Conservation (phyloP, 2,329 filamentous ascomycete genomes). For the Seiridium unicorne region DNA sequence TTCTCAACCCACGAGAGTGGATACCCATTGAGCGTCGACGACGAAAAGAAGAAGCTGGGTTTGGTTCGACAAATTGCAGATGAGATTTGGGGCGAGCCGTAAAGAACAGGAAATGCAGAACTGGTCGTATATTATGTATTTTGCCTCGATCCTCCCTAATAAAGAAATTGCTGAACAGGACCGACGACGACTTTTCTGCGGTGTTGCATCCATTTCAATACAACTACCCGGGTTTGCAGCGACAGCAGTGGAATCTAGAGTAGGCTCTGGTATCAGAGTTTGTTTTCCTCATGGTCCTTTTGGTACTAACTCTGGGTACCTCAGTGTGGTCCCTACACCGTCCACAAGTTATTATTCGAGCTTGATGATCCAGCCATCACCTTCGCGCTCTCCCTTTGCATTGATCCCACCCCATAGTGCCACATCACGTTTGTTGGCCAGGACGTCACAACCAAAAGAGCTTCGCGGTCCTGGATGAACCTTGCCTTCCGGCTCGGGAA, state of each 20-base stretch:
- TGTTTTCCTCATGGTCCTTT: background rate
- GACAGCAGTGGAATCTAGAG: background rate
- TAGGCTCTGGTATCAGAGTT: background rate
- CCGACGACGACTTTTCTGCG: too few species aligned
- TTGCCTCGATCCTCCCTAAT: too few species aligned
- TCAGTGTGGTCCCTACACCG: background rate
- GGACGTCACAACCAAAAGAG: slow-evolving; percentile 38
- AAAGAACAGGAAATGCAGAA: background rate
- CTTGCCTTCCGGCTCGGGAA: slow-evolving; percentile 38
- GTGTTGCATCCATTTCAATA: too few species aligned
- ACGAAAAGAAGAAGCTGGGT: slow-evolving; percentile 71
- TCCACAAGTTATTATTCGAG: slow-evolving; percentile 13
- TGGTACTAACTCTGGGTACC: background rate
- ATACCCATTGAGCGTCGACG: slow-evolving; percentile 65
- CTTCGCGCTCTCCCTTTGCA: slow-evolving; percentile 35
- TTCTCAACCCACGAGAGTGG: slow-evolving; percentile 74
- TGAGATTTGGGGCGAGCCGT: slow-evolving; percentile 61
- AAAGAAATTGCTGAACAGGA: too few species aligned
- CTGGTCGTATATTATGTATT: too few species aligned
- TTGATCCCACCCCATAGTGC: slow-evolving; percentile 54
- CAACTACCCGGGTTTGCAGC: too few species aligned
- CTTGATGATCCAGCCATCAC: slow-evolving; percentile 37
- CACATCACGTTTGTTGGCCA: slow-evolving; percentile 44
- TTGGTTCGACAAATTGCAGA: slow-evolving; percentile 71
- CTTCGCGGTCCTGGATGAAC: slow-evolving; percentile 35